Conservation (phyloP, 176 grass and related monocot species). For the Oryza nivara region DNA sequence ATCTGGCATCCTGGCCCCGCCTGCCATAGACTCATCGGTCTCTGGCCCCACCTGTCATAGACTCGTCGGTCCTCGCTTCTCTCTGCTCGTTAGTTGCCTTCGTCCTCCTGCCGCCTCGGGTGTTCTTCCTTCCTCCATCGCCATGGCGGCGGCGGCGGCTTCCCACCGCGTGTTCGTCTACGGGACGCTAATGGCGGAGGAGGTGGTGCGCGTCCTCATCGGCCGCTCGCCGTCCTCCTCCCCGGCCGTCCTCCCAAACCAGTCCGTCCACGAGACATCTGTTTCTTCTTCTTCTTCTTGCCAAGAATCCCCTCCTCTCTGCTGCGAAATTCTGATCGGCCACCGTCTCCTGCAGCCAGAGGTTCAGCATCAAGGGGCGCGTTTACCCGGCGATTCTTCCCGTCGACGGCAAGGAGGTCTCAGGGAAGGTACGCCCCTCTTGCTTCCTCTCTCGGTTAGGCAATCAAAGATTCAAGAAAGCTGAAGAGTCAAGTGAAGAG, state of each 20-base stretch:
- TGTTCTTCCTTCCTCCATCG: not conserved
- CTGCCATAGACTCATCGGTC: too few species aligned
- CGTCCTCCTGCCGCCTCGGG: not conserved
- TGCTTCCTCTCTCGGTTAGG: not conserved
- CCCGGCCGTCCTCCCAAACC: constrained; percentile 54
- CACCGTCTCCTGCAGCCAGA: constrained; percentile 43
- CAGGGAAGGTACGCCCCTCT: constrained; percentile 60
- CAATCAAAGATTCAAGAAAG: not conserved
- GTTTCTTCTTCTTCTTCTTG: not conserved
- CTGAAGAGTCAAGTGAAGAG: not conserved
- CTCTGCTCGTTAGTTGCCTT: not conserved
- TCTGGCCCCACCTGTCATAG: too few species aligned
- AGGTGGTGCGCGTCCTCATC: constrained; percentile 71
- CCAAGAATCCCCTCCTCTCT: not conserved
- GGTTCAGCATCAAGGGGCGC: constrained; percentile 76
- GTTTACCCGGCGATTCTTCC: constrained; percentile 89
- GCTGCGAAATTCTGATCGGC: not conserved
- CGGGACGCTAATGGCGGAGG: constrained; percentile 78
- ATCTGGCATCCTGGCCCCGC: too few species aligned
- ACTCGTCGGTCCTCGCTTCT: not conserved
- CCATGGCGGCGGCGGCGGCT: not conserved
- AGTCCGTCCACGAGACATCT: constrained; percentile 31
- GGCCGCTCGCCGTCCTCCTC: constrained; percentile 61
- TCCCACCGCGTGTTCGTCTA: constrained; percentile 80
- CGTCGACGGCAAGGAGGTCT: constrained; percentile 46